Evolutionary conservation across 2,329 filamentous ascomycete genomes (phyloP), one percentile per base, ranked within the genome.

Genomic region (Talaromyces sp.): DNA sequence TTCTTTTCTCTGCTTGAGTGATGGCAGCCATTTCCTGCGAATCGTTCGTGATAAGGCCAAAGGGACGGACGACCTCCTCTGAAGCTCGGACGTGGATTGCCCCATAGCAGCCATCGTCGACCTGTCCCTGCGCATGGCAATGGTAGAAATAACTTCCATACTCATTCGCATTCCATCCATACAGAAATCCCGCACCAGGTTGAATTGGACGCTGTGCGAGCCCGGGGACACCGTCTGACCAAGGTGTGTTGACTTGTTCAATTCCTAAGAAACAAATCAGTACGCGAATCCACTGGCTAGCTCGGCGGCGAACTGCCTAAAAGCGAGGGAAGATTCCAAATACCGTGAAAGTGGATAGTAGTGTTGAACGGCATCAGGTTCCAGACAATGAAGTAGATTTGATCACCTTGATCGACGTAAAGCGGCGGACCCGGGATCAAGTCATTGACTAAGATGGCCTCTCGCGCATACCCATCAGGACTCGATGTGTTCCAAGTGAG

Each of bases 131-230:
- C 23, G 77, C 76, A 67, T 88, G 85, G 0, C 83, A 79, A 71
- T 88, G 86, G 65, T 87, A 88, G 77, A 82, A 87, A 72, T 84
- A 85, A 52, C 79, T 81, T 3, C 86, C 86, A 65, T 83, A 81
- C 59, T 85, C 80, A 0, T 76, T 77, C 0, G 85, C 84, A 14
- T 73, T 78, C 75, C 82, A 88, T 33, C 73, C 75, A 67, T 88
- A 85, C 0, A 76, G 73, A 66, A 83, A 87, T 34, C 70, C 76
- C 2, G 68, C 67, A 2, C 80, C 80, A 1, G 83, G 78, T 10
- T 73, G 67, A 59, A 88, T 85, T 4, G 79, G 73, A 2, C 73
- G 73, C 66, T 88, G 85, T 0, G 81, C 79, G 2, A 87, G 69
- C 1, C 85, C 85, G 0, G 84, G 82, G 0, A 84, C 81, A 34